phyloP scores from a whole-genome alignment of 495 filamentous ascomycete genomes.

The Collariella sp. region DNA sequence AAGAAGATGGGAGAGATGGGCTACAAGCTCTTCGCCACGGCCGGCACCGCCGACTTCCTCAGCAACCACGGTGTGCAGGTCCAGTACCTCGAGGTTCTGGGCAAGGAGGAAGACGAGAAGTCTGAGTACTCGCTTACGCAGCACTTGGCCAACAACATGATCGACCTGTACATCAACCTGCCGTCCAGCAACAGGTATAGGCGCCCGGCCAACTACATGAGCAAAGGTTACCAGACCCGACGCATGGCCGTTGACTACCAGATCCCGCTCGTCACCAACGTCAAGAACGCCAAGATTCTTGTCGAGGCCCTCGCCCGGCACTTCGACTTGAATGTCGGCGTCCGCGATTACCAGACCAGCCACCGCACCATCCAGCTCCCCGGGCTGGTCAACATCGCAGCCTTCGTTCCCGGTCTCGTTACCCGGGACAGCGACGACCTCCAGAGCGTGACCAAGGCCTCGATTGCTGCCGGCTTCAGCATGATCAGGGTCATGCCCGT shows the following conservation, averaged over 20 bases:
- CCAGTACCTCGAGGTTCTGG: conserved; percentile 82
- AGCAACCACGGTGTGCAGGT: conserved; percentile 83
- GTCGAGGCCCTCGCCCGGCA: conserved; percentile 89
- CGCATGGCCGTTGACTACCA: conserved; percentile 99
- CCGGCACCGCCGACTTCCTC: conserved; percentile 91
- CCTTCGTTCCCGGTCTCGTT: conserved; percentile 68
- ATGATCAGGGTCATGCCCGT: conserved; percentile 81
- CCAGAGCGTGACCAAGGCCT: conserved; percentile 61
- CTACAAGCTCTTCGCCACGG: conserved; percentile 90
- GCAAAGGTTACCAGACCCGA: conserved; percentile 87
- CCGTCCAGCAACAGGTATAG: conserved; percentile 96
- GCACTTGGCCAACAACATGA: conserved; percentile 91
- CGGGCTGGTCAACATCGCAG: conserved; percentile 69
- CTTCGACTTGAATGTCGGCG: conserved; percentile 70
- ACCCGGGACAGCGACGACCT: conserved; percentile 59
- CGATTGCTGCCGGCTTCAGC: conserved; percentile 68
- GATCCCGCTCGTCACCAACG: conserved; percentile 93
- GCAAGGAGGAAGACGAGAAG: conserved; percentile 59
- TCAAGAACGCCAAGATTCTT: conserved; percentile 97
- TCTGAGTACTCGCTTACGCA: conserved; percentile 93
- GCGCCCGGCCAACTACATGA: conserved; percentile 95
- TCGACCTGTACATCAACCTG: conserved; percentile 97
- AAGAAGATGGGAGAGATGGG: conserved; percentile 78
- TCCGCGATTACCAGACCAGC: conserved; percentile 82
- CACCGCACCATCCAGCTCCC: conserved; percentile 69